Base-by-base conservation (phyloP, 306 rosid species). In the Cicer cuneatum region DNA sequence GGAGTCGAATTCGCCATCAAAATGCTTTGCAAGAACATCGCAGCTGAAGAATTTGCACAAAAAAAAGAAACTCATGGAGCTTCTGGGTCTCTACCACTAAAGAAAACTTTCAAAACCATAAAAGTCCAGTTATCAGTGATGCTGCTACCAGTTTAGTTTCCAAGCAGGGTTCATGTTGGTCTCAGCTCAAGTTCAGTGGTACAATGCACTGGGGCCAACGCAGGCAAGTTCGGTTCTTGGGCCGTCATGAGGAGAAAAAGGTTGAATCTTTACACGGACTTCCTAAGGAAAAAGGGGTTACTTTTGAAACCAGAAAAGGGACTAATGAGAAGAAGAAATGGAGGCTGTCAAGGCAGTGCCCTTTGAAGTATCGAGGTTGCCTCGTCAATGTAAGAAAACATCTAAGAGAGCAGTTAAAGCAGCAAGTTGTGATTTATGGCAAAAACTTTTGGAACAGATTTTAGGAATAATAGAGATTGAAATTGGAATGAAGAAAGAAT, bases 201-300 rank as follows among this genome's bases (percentile, higher is more conserved):
- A 79, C 91, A 87, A 69, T 85, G 70, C 91, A 86, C 78, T 94
- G 99, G 97, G 99, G 97, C 7, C 78, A 77, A 53, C 91, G 92
- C 53, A 73, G 89, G n/a, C 84, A 80, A 49, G 90, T 88, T 66
- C 84, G 91, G 45, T 92, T 83, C 78, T 14, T 89, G 16, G 89
- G 87, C n/a, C 78, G 81, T 18, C 87, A 77, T 6, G 89, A 76
- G 71, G 85, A 85, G 53, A 43, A 47, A 73, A 79, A 81, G 80
- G 64, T 76, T 24, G 85, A 73, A 73, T 13, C 85, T 79, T 70
- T 78, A 14, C 42, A 78, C 0, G 66, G 72, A 69, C 46, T 59
- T 18, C 7, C 49, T 39, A 60, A 73, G 37, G 82, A 60, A 61
- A 51, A 38, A 35, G 63, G 45, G 40, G 62, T 35, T 39, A 43